Evolutionary conservation across 306 rosid species (phyloP), one percentile per base, ranked within the genome.

Genomic region (Vigna reflexopilosa): DNA sequence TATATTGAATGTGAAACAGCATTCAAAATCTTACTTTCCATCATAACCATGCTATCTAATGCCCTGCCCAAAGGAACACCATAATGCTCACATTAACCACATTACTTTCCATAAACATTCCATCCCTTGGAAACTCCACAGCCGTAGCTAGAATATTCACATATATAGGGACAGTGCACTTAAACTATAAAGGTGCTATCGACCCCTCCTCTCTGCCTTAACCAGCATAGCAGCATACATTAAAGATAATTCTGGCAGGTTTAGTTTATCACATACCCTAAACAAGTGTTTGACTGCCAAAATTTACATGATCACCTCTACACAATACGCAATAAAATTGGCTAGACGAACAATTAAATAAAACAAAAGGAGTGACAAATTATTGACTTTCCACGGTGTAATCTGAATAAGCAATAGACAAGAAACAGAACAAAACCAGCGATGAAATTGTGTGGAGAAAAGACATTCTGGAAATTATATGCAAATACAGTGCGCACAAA

Each of bases 131-230:
- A 28, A 28, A 28, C 4, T 28, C 87, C 9, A 44, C 67, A 4
- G 72, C 76, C 32, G 55, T 79, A 30, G 62, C 82, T 30, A 75
- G 88, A 77, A 89, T 82, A 0, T 87, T 85, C 67, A 85, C 83
- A 28, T 86, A 83, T 73, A 83, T 80, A 4, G 90, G 85, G 47
- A 59, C 71, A 7, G 59, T 57, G 14, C 69, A 69, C 70, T 79
- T 83, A 0, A 11, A 22, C 17, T 88, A 85, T 10, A 70, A 28
- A 78, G 82, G 75, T 13, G 9, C 72, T 16, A 51, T 82, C 45
- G 77, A 81, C 58, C 36, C 73, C 67, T 67, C 90, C 86, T 7
- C 54, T 28, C 49, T 47, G 90, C 86, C 26, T 64, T 76, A 61
- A 67, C 71, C 44, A 63, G 56, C 9, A 32, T 81, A 24, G 80